Conservation (phyloP, 768 basidiomycete species). For the Gymnopilus dilepis region DNA sequence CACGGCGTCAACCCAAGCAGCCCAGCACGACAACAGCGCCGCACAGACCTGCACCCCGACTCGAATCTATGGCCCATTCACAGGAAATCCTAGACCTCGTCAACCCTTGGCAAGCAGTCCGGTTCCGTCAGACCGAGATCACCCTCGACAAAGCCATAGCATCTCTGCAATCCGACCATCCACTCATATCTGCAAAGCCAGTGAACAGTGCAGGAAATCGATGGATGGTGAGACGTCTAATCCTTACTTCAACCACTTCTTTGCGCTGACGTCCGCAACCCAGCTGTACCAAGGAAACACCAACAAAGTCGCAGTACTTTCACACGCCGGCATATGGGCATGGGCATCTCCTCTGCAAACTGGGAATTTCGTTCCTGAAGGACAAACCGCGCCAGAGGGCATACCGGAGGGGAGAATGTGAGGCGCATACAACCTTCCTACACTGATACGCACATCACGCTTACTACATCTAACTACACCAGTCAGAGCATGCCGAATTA, state of each 20-base stretch:
- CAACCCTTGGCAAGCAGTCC: background rate
- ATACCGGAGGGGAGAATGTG: background rate
- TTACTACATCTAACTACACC: no score
- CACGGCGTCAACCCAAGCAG: no score
- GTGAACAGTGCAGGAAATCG: background rate
- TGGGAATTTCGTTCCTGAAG: background rate
- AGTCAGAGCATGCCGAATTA: background rate
- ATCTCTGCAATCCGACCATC: background rate
- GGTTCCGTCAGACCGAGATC: background rate
- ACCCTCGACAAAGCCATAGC: background rate
- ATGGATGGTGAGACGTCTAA: background rate
- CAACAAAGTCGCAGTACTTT: background rate
- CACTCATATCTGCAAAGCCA: background rate
- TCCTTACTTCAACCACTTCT: no score
- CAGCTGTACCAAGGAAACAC: background rate
- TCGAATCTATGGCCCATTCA: background rate
- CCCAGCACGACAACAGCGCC: no score
- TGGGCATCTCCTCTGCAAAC: background rate
- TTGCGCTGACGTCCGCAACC: background rate
- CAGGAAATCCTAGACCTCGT: background rate
- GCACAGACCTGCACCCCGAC: no score
- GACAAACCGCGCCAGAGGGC: background rate
- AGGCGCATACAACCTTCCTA: background rate
- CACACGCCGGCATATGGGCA: background rate
- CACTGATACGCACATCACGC: background rate